Evolutionary conservation across 805 yeast genomes (phyloP).

Genomic region (Metahyphopichia silvanorum): DNA sequence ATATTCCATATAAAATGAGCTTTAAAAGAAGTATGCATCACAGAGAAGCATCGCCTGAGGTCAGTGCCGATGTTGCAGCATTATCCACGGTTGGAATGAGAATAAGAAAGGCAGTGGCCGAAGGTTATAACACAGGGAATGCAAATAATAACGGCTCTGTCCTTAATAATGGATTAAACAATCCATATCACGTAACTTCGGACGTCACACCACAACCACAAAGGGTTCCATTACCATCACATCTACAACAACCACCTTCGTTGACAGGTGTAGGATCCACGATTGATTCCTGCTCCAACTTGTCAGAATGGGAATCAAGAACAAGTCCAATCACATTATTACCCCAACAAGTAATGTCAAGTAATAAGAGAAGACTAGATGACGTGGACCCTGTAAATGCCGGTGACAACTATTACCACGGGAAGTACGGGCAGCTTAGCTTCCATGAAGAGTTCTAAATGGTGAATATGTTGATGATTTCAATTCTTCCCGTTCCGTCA

Average conservation of each 20-base stretch:
- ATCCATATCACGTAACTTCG: neutral
- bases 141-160: conserved; percentile 8
- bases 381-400: conserved; percentile 11
- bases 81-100: conserved; percentile 67
- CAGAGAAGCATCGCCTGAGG: conserved; percentile 2
- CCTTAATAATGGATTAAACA: conserved; percentile 1
- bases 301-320: conserved; percentile 39
- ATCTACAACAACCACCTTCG: conserved; percentile 42
- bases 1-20: no score
- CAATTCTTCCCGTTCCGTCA: no score
- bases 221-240: conserved; percentile 42
- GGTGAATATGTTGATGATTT: no score
- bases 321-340: conserved; percentile 4
- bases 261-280: conserved; percentile 44
- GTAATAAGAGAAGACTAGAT: conserved; percentile 21
- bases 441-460: conserved; percentile 48
- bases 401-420: conserved; percentile 17
- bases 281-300: conserved; percentile 35
- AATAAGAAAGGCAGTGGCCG: conserved; percentile 61
- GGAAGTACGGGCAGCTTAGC: conserved; percentile 42
- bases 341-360: neutral
- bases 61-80: conserved; percentile 19
- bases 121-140: conserved; percentile 46
- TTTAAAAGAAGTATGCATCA: conserved; percentile 31
- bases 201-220: conserved; percentile 2